Conservation (phyloP, 2,329 filamentous ascomycete species). For the Sclerotinia spermophila region DNA sequence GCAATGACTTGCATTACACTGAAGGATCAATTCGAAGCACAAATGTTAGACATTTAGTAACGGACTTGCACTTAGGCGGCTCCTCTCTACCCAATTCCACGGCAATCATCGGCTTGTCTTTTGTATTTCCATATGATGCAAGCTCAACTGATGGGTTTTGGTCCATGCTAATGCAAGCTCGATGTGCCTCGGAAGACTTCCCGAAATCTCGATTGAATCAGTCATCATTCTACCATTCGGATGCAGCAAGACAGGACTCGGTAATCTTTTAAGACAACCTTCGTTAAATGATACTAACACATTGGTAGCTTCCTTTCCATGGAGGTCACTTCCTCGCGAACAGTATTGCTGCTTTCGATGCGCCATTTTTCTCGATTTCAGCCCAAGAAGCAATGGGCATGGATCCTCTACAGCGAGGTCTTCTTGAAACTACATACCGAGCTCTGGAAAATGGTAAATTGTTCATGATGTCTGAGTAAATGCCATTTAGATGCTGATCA, state of each 20-base stretch:
- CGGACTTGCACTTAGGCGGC: neutral
- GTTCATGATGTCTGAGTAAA: neutral
- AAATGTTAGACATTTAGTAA: neutral
- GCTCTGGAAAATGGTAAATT: constrained; percentile 25
- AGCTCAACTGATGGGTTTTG: constrained; percentile 59
- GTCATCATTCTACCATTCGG: constrained; percentile 42
- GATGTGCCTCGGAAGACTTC: constrained; percentile 49
- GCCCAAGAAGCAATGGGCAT: constrained; percentile 31
- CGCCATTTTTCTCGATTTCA: constrained; percentile 24
- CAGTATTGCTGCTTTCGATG: constrained; percentile 23
- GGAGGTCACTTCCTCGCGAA: constrained; percentile 16
- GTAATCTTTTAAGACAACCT: neutral
- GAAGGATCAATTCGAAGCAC: neutral
- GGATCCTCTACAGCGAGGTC: constrained; percentile 45
- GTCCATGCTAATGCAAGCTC: constrained; percentile 67
- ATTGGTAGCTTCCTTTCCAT: neutral
- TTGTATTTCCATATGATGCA: constrained; percentile 50
- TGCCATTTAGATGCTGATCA: neutral
- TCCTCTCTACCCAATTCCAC: neutral
- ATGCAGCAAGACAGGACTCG: constrained; percentile 29
- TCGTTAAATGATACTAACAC: neutral
- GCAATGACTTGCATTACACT: neutral
- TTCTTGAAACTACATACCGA: constrained; percentile 35
- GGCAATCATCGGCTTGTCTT: constrained; percentile 50
- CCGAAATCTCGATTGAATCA: constrained; percentile 45